phyloP scores from a whole-genome alignment of 192 early-diverging fungal genomes.

The Entomortierella chlamydospora region DNA sequence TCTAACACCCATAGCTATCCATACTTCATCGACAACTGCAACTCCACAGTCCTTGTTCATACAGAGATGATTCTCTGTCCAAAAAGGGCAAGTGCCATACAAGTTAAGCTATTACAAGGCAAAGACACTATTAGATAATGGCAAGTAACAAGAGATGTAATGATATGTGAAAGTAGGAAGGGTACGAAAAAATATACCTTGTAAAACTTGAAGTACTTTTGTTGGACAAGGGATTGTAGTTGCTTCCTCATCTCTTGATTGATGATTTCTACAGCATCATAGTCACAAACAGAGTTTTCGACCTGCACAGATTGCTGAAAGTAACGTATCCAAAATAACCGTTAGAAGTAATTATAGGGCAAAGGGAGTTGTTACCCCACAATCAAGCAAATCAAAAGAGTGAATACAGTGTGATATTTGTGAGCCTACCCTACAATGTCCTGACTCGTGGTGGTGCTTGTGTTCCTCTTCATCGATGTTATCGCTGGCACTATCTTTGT shows the following conservation, averaged over 20 bases:
- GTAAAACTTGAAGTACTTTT: slow-evolving; percentile 90
- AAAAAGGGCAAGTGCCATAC: slow-evolving; percentile 90
- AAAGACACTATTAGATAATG: not conserved
- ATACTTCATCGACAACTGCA: slow-evolving; percentile 79
- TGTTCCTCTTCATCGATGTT: not conserved
- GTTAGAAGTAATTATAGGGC: no score
- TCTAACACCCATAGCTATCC: not conserved
- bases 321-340: no score
- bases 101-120: slow-evolving; percentile 74
- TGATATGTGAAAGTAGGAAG: no score
- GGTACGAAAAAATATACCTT: no score
- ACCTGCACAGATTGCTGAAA: slow-evolving; percentile 65
- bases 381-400: not conserved
- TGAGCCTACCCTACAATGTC: slow-evolving; percentile 5
- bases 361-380: not conserved
- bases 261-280: slow-evolving; percentile 75
- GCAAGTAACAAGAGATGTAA: not conserved
- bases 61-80: slow-evolving; percentile 87
- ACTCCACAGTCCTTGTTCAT: slow-evolving; percentile 89
- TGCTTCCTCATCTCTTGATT: slow-evolving; percentile 75
- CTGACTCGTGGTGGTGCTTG: slow-evolving; percentile 20
- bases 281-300: slow-evolving; percentile 74
- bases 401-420: not conserved
- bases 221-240: slow-evolving; percentile 78
- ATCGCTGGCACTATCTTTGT: not conserved